A percentile compares a stretch with the other conserved stretches of the same genome.
Conservation (phyloP, 2,329 filamentous ascomycete species). For the Colletotrichum gloeosporioides region DNA sequence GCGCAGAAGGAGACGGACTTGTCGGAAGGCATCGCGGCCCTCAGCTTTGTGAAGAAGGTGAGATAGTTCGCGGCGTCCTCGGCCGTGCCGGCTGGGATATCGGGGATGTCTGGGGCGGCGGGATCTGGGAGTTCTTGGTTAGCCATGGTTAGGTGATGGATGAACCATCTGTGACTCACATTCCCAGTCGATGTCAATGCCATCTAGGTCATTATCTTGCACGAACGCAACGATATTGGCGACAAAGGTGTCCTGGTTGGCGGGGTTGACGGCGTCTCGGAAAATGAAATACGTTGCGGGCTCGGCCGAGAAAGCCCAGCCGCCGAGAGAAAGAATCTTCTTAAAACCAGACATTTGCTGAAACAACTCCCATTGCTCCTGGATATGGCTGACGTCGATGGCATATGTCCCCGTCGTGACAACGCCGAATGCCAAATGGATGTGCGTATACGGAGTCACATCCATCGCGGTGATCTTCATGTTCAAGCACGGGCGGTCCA, state of each 20-base stretch:
- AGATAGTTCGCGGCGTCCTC: constrained; percentile 33
- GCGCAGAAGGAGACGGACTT: constrained; percentile 41
- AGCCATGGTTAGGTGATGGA: too few species aligned
- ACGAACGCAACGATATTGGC: constrained; percentile 44
- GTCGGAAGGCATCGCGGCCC: background rate
- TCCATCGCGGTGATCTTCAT: constrained; percentile 28
- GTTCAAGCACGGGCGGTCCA: constrained; percentile 33
- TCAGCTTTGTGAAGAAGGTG: constrained; percentile 19
- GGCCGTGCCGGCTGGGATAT: constrained; percentile 6
- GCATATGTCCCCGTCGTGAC: background rate
- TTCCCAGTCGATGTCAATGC: constrained; percentile 50
- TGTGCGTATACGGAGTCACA: constrained; percentile 28
- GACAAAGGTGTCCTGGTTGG: constrained; percentile 42
- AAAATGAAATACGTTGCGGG: constrained; percentile 40
- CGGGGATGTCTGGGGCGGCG: constrained; percentile 29
- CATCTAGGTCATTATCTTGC: constrained; percentile 43
- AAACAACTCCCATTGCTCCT: constrained; percentile 34
- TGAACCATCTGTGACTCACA: constrained; percentile 15
- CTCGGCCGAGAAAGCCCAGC: constrained; percentile 47
- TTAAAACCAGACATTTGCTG: constrained; percentile 32
- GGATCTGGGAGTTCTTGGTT: constrained; percentile 28
- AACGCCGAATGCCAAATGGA: constrained; percentile 40
- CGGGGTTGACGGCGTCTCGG: constrained; percentile 27
- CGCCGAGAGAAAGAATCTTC: constrained; percentile 45
- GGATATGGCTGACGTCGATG: background rate